Conservation (phyloP, 225 moss, liverwort and hornwort species). For the Polytrichum formosum region DNA sequence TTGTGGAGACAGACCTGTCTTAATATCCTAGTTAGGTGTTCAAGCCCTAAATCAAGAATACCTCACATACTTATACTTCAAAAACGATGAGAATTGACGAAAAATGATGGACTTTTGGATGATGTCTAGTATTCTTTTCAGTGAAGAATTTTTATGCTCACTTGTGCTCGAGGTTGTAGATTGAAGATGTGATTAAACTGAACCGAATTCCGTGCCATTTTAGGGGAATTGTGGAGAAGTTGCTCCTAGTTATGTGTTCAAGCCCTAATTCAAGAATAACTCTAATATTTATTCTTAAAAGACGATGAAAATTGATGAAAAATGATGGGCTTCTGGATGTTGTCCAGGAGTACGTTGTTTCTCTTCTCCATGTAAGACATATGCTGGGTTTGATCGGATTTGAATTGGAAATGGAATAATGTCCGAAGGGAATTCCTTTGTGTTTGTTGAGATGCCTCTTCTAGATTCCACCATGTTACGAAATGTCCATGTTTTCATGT, state of each 20-base stretch:
- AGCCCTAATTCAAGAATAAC: not conserved
- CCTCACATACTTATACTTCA: not conserved
- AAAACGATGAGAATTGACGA: not conserved
- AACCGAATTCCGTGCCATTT: not conserved
- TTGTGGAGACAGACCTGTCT: too few relatives aligned
- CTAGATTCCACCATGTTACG: too few relatives aligned
- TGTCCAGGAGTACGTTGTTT: slow-evolving; percentile 4
- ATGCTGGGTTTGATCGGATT: slow-evolving; percentile 2
- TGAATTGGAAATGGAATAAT: not conserved
- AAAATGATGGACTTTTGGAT: not conserved
- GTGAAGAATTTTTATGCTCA: too few relatives aligned
- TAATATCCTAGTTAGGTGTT: slow-evolving; percentile 1
- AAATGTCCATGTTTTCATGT: too few relatives aligned
- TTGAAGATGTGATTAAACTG: too few relatives aligned
- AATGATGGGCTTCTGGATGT: not conserved
- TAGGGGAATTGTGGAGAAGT: not conserved
- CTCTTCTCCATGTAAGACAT: slow-evolving; percentile 6
- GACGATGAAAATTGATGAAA: not conserved
- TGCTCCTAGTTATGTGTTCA: not conserved
- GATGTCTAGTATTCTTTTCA: not conserved
- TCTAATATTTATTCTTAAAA: not conserved
- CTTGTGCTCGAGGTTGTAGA: too few relatives aligned
- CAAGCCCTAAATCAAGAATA: not conserved
- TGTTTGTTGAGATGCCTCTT: too few relatives aligned
- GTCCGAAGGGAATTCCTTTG: not conserved